Base-by-base conservation (phyloP, 805 yeast genomes). In the Metschnikowia matae region DNA sequence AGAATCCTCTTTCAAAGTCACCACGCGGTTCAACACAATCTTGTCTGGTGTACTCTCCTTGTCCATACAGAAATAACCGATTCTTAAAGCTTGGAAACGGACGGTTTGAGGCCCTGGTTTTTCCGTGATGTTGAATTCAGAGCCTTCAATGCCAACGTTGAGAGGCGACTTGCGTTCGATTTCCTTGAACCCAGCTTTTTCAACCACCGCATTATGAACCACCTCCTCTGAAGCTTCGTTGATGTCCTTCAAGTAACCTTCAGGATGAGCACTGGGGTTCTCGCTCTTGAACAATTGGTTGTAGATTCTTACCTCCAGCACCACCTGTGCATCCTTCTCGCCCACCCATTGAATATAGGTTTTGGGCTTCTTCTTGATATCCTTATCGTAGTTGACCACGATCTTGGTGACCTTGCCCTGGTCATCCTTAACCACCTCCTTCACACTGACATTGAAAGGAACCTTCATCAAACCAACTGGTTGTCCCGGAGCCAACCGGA, bases 271-370 rank as follows among this genome's bases (percentile, higher is more conserved):
- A 17, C 84, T 75, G 40, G 99, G 99, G 65, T 92, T 94, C 62
- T 94, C 98, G 47, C 92, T 84, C 54, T 83, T 81, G 80, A 94
- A 94, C 57, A 94, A 75, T 66, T 83, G 92, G 64, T 89, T 87
- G 72, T 92, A 90, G 55, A 89, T 77, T 70, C 98, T 83, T 23
- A 91, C 87, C 70, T 94, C 96, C 31, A 77, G 68, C 50, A 94
- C 67, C 48, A 69, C 69, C 43, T 86, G 75, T 53, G 80, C 78
- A 32, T 74, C 71, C 20, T 84, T 74, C 54, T 82, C 82, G 46
- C 97, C 96, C 46, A 94, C 84, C 99, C 99, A 94, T 73, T 94
- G 99, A 63, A 94, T 90, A 66, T 77, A 94, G 8, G 99, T 91
- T 81, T 92, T 94, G 64, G 99, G 99, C 65, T 88, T 89, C 67